These are phyloP conservation scores for Lasiodiplodia sp. DNA, from an alignment of 2,329 filamentous ascomycete species.

Conservation along the genomic window DNA sequence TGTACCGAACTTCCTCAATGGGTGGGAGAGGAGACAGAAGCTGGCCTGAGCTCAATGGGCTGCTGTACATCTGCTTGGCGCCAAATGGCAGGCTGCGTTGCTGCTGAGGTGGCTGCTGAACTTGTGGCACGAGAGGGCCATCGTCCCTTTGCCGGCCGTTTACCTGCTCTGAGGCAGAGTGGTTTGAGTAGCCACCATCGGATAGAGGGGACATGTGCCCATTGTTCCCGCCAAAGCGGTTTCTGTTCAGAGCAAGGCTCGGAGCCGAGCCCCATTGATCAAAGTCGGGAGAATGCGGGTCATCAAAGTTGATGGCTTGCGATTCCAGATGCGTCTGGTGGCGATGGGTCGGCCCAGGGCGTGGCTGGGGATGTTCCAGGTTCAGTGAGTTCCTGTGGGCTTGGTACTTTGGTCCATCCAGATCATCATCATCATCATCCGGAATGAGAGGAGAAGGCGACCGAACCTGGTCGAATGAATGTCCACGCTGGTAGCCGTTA, in stretches of 20 bases:
- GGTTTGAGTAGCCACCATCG: constrained; percentile 47
- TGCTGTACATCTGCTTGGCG: constrained; percentile 47
- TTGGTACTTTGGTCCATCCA: constrained; percentile 78
- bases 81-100: constrained; percentile 20
- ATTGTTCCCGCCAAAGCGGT: constrained; percentile 45
- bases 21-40: constrained; percentile 53
- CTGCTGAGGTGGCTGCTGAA: constrained; percentile 9
- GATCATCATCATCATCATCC: constrained; percentile 44
- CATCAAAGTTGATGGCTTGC: constrained; percentile 72
- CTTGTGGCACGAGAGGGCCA: constrained; percentile 63
- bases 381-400: constrained; percentile 82
- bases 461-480: constrained; percentile 34
- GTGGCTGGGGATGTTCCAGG: constrained; percentile 79
- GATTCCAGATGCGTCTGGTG: constrained; percentile 77
- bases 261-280: constrained; percentile 58
- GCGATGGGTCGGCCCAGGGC: constrained; percentile 74
- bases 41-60: constrained; percentile 45
- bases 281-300: constrained; percentile 46
- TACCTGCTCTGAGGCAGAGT: constrained; percentile 48
- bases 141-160: constrained; percentile 59
- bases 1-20: constrained; percentile 60
- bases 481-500: constrained; percentile 23
- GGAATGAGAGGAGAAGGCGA: constrained; percentile 62
- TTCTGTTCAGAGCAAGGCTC: constrained; percentile 46
- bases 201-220: constrained; percentile 48